These are phyloP conservation scores for Sporobolomyces phaffii DNA, from an alignment of 768 basidiomycete genomes.

Conservation along the genomic window DNA sequence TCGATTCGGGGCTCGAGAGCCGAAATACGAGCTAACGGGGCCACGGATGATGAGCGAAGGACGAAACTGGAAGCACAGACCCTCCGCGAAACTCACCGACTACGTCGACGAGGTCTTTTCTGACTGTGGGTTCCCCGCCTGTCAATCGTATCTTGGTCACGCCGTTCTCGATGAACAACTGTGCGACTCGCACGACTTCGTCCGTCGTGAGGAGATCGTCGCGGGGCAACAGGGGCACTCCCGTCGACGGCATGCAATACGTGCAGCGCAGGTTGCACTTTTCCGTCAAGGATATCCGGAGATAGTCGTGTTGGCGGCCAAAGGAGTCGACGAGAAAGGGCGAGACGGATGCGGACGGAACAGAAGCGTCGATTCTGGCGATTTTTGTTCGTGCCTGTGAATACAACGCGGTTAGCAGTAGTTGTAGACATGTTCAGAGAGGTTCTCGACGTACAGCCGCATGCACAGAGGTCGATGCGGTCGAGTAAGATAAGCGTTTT, in stretches of 20 bases:
- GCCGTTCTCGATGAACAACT: slow-evolving; percentile 71
- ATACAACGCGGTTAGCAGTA: not conserved
- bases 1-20: slow-evolving; percentile 55
- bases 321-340: slow-evolving; percentile 38
- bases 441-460: not conserved
- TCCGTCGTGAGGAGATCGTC: slow-evolving; percentile 66
- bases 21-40: slow-evolving; percentile 63
- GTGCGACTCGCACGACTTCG: slow-evolving; percentile 66
- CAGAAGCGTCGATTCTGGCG: not conserved
- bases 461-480: not conserved
- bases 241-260: slow-evolving; percentile 84
- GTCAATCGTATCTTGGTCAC: slow-evolving; percentile 82
- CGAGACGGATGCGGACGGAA: not conserved
- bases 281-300: slow-evolving; percentile 82
- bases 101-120: slow-evolving; percentile 66
- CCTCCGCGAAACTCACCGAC: slow-evolving; percentile 47
- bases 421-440: not conserved
- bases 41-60: too few relatives aligned
- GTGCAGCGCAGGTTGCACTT: slow-evolving; percentile 84
- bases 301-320: slow-evolving; percentile 60
- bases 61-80: too few relatives aligned
- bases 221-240: slow-evolving; percentile 66
- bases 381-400: slow-evolving; percentile 2
- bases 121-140: slow-evolving; percentile 78
- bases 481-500: not conserved